A percentile compares a stretch with the other conserved stretches of the same genome.
phyloP scores from a whole-genome alignment of 805 yeast genomes.

The Diddensiella transvaalensis region DNA sequence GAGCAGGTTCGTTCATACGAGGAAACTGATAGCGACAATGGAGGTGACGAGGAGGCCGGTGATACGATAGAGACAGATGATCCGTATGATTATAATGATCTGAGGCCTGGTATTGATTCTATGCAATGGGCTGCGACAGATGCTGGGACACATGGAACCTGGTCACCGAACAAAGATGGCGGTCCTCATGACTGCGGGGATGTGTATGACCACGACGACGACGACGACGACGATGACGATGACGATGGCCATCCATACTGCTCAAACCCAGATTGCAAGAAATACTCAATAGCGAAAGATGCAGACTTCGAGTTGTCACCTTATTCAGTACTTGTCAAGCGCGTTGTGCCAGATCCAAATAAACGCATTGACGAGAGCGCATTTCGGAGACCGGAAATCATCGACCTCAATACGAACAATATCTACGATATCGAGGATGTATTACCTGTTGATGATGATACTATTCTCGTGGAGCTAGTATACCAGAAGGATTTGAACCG shows the following conservation, averaged over 20 bases:
- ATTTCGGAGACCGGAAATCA: neutral
- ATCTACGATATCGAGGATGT: neutral
- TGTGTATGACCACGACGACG: conserved; percentile 2
- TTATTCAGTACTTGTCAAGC: neutral
- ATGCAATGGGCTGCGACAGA: too few relatives aligned
- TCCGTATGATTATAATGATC: too few relatives aligned
- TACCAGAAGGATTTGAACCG: neutral
- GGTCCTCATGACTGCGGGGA: neutral
- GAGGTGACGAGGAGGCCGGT: neutral
- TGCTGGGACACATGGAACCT: too few relatives aligned
- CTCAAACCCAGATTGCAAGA: conserved; percentile 9
- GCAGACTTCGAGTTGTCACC: conserved; percentile 8
- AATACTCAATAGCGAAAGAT: conserved; percentile 4
- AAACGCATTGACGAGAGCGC: neutral
- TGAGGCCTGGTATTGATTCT: too few relatives aligned
- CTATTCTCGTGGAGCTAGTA: neutral
- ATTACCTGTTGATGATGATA: neutral
- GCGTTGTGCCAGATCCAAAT: too few relatives aligned
- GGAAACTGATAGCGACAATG: conserved; percentile 6
- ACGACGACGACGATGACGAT: neutral
- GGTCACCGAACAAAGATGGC: too few relatives aligned
- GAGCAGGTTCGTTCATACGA: conserved; percentile 6
- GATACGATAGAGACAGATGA: too few relatives aligned
- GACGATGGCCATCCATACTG: conserved; percentile 5
- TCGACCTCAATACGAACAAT: neutral